Evolutionary conservation across 2,329 filamentous ascomycete genomes (phyloP).

Genomic region (Colletotrichum brevisporum): DNA sequence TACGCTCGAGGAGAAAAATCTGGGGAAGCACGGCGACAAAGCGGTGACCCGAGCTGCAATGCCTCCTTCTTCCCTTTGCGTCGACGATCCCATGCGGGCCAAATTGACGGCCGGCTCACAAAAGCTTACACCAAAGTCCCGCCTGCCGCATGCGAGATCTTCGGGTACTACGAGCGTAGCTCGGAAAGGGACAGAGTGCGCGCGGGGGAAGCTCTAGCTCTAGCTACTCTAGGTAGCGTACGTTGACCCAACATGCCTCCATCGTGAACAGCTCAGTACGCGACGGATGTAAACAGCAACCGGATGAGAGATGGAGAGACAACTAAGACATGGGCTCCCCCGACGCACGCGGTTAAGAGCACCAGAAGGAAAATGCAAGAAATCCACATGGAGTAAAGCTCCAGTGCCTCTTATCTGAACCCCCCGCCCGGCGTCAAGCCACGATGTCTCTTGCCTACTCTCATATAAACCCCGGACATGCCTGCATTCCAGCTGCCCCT

Average conservation of each 20-base stretch:
- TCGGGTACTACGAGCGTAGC: background rate
- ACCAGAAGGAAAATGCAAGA: too few species aligned
- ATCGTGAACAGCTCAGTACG: background rate
- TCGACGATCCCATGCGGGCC: slow-evolving; percentile 33
- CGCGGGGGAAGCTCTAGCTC: background rate
- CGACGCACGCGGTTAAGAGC: slow-evolving; percentile 17
- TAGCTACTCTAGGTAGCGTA: background rate
- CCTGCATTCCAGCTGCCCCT: background rate
- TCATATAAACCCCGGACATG: slow-evolving; percentile 9
- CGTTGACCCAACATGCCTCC: background rate
- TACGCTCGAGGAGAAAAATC: slow-evolving; percentile 12
- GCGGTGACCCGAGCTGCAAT: background rate
- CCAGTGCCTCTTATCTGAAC: background rate
- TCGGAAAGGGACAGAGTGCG: too few species aligned
- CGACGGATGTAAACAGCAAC: background rate
- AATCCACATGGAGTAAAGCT: background rate
- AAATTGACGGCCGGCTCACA: background rate
- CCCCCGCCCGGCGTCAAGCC: slow-evolving; percentile 12
- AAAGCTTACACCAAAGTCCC: background rate
- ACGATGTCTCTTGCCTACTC: slow-evolving; percentile 19
- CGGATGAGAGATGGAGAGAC: background rate
- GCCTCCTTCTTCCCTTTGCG: slow-evolving; percentile 7
- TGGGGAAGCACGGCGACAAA: slow-evolving; percentile 13
- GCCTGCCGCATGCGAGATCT: background rate
- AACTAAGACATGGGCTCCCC: background rate